Base-by-base conservation (phyloP, 202 grass and related monocot genomes). In the Cymbopogon flexuosus region DNA sequence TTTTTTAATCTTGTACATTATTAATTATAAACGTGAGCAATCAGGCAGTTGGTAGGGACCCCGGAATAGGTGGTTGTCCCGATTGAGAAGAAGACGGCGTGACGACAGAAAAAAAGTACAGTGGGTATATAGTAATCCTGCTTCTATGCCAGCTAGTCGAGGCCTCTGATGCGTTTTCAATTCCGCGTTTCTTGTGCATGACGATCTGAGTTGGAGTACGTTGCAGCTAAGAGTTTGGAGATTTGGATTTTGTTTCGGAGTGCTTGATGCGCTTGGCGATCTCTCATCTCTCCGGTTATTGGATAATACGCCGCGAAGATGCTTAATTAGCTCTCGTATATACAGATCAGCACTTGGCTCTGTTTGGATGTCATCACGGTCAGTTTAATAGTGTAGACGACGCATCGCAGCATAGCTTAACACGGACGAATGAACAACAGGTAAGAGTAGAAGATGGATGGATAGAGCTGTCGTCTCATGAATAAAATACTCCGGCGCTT, bases 141-240 rank as follows among this genome's bases (percentile, higher is more conserved):
- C 1, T 1, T 27, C 2, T 27, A 37, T 19, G 39, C 15, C 39
- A 81, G 13, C 39, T 34, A 13, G 6, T 42, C 14, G 24, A 19
- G 37, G 47, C 5, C 19, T 16, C n/a, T n/a, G 46, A 29, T 3
- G 30, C 13, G 7, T 69, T 65, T 33, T 75, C 41, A 68, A 61
- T 58, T 36, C 13, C 0, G 6, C 39, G 29, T 16, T 63, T 76
- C 41, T 71, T n/a, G 78, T 31, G 49, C 41, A 3, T 71, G 64
- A 82, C 78, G 78, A 49, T 33, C 15, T 69, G 77, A 54, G 62
- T 37, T 74, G 84, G 49, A 68, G 62, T 19, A 47, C 37, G 58
- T 18, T 10, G 52, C n/a, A n/a, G n/a, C n/a, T n/a, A n/a, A n/a
- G n/a, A n/a, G n/a, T n/a, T n/a, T n/a, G n/a, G n/a, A n/a, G n/a